These are phyloP conservation scores for Coleophoma cylindrospora DNA, from an alignment of 2,329 filamentous ascomycete species.

Conservation along the genomic window DNA sequence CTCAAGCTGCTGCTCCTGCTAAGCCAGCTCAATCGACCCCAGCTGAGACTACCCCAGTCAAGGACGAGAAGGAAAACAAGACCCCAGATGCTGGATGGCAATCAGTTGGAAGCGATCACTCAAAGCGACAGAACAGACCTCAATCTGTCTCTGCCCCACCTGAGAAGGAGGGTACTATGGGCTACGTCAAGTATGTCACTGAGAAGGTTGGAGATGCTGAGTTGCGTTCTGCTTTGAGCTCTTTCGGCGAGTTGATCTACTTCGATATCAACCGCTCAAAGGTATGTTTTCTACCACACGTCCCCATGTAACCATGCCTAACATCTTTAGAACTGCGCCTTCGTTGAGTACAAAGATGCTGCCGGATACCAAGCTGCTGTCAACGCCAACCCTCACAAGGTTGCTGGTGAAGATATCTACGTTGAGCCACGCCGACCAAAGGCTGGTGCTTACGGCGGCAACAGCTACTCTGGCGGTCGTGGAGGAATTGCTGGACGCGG, in stretches of 20 bases:
- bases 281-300: constrained; percentile 45
- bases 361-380: constrained; percentile 81
- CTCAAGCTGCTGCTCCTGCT: constrained; percentile 33
- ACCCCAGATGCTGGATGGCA: constrained; percentile 66
- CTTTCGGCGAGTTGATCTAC: constrained; percentile 66
- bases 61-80: constrained; percentile 26
- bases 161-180: constrained; percentile 73
- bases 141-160: constrained; percentile 57
- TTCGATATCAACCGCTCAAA: constrained; percentile 80
- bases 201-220: constrained; percentile 77
- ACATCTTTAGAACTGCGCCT: constrained; percentile 76
- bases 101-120: constrained; percentile 66
- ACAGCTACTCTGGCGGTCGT: constrained; percentile 58
- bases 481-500: constrained; percentile 58
- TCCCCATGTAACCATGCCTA: constrained; percentile 5
- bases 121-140: constrained; percentile 75
- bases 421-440: constrained; percentile 88
- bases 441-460: constrained; percentile 63
- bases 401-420: constrained; percentile 76
- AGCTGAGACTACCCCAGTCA: constrained; percentile 33
- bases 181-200: constrained; percentile 93
- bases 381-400: constrained; percentile 76
- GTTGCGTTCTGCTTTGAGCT: constrained; percentile 64
- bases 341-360: constrained; percentile 83
- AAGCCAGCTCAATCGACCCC: constrained; percentile 40